Base-by-base conservation (phyloP, 768 basidiomycete genomes). In the Hemileccinum impolitum region DNA sequence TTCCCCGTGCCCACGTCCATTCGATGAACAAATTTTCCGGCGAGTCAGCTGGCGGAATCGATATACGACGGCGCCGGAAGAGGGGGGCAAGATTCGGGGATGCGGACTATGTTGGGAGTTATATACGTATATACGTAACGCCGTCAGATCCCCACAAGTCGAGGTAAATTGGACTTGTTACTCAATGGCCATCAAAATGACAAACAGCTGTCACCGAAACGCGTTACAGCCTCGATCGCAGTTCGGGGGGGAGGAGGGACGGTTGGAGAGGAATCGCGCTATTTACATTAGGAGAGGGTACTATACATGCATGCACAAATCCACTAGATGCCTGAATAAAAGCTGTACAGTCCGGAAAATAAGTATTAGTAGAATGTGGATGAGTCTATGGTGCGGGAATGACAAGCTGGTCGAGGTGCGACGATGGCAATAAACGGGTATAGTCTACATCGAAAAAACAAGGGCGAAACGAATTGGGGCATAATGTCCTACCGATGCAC, bases 401-500 rank as follows among this genome's bases (percentile, higher is more conserved):
- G 54, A 46, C 51, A 44, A 51, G 53, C 36, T 19, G 45, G 55
- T 38, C 53, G 46, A 50, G 31, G 47, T 61, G 61, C 64, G 40
- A 52, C 48, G 56, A 69, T 54, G 63, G 59, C 61, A 67, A 67
- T 65, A 69, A 63, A 69, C 47, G 53, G 66, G 67, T 67, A 69
- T 67, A 65, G 25, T 65, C 65, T 67, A 63, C 63, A 67, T 3
- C 23, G 23, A 18, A 21, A 17, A 40, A 34, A 17, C 32, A 40
- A 38, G 25, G 30, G 32, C 37, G 31, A 39, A 26, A 23, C 14
- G 1, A 23, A 32, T 17, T 18, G 18, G 44, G 48, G 32, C 41
- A 10, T 6, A 7, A 21, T 5, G 31, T 31, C 68, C 72, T 75
- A 84, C 57, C 81, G 78, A 62, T 82, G 82, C 32, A 84, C 68